Evolutionary conservation across 768 basidiomycete genomes (phyloP).

Genomic region (Trametopsis cervina): DNA sequence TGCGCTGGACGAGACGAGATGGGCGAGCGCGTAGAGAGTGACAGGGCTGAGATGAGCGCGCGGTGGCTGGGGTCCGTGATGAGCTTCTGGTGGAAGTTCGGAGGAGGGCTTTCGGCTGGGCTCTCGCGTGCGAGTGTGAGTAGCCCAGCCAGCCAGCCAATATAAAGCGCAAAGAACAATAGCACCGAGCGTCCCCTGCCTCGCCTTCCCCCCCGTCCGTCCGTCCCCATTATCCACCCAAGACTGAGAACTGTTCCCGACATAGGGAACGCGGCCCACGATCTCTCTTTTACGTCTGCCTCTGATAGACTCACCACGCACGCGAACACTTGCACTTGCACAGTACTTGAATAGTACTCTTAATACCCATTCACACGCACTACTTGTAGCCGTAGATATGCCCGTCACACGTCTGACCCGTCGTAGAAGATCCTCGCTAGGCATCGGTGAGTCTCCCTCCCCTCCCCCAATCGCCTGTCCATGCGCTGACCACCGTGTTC

Average conservation of each 20-base stretch:
- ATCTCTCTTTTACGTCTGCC: conserved; percentile 1
- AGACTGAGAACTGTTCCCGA: conserved; percentile 13
- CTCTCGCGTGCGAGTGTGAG: conserved; percentile 4
- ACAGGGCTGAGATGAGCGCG: not conserved
- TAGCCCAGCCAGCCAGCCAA: not conserved
- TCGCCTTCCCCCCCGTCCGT: conserved; percentile 8
- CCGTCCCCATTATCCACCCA: too few relatives aligned
- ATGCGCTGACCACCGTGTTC: not conserved
- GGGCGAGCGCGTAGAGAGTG: not conserved
- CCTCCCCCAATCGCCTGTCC: not conserved
- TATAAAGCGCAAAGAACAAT: conserved; percentile 9
- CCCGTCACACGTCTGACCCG: conserved; percentile 29
- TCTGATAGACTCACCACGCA: conserved; percentile 7
- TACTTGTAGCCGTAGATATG: conserved; percentile 26
- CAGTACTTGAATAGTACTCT: too few relatives aligned
- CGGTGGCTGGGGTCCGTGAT: conserved; percentile 10
- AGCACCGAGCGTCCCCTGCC: conserved; percentile 2
- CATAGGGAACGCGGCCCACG: conserved; percentile 8
- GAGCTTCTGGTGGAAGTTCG: conserved; percentile 11
- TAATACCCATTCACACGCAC: conserved; percentile 12
- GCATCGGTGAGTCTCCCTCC: conserved; percentile 21
- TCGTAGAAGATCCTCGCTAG: conserved; percentile 35
- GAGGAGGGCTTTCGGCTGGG: conserved; percentile 6
- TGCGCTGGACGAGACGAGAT: not conserved
- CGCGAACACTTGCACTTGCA: too few relatives aligned